These are phyloP conservation scores for Lactarius psammicola DNA, from an alignment of 768 basidiomycete species.

Conservation along the genomic window DNA sequence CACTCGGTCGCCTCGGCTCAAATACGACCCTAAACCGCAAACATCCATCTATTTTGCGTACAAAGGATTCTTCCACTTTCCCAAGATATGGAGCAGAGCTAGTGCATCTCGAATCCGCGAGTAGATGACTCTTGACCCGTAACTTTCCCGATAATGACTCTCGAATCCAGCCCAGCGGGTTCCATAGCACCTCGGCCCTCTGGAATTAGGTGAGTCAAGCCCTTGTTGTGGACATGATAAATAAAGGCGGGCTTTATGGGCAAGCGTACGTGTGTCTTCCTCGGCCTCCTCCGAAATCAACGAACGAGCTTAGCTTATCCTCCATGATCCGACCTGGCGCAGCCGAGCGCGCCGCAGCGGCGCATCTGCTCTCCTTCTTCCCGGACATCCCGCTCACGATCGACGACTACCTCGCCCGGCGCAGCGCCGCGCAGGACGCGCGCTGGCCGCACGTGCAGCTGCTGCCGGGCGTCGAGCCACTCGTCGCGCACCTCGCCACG, in stretches of 20 bases:
- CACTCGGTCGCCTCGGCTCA: not conserved
- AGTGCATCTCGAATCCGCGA: not conserved
- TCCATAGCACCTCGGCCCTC: not conserved
- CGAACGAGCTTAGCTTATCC: not conserved
- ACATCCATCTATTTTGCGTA: not conserved
- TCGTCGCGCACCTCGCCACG: too few relatives aligned
- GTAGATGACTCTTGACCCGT: not conserved
- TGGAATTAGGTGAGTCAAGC: not conserved
- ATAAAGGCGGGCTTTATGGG: slow-evolving; percentile 88
- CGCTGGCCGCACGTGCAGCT: too few relatives aligned
- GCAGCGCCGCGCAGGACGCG: too few relatives aligned
- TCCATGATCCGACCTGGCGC: not conserved
- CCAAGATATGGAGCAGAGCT: not conserved
- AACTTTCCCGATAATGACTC: not conserved
- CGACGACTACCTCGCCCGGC: too few relatives aligned
- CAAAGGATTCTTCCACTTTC: not conserved
- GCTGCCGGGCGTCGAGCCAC: too few relatives aligned
- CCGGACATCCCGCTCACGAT: too few relatives aligned
- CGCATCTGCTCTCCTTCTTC: too few relatives aligned
- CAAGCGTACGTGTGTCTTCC: slow-evolving; percentile 51
- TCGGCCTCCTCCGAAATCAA: not conserved
- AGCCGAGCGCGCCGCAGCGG: slow-evolving; percentile 65
- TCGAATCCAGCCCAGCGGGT: not conserved
- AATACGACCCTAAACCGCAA: not conserved
- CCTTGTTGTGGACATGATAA: slow-evolving; percentile 59